Conservation (phyloP, 768 basidiomycete species). For the Lactarius quietus region DNA sequence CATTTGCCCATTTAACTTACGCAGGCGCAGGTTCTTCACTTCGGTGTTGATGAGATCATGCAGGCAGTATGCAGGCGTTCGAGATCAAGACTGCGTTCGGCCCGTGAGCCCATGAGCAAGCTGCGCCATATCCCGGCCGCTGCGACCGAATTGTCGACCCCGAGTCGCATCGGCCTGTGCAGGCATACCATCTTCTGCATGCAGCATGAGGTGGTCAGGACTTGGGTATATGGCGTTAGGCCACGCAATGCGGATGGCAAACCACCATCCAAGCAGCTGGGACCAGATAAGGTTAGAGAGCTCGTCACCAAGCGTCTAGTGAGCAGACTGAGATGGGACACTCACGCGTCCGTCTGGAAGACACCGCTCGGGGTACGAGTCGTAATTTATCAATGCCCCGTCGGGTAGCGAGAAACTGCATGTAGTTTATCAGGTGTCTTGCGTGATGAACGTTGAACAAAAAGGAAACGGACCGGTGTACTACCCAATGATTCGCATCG, state of each 20-base stretch:
- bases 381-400: conserved; percentile 78
- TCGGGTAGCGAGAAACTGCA: conserved; percentile 79
- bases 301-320: conserved; percentile 17
- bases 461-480: conserved; percentile 58
- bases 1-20: conserved; percentile 80
- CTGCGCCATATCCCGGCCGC: conserved; percentile 91
- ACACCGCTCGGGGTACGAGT: conserved; percentile 80
- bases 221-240: conserved; percentile 80
- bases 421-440: conserved; percentile 14
- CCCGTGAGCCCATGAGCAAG: conserved; percentile 85
- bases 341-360: conserved; percentile 83
- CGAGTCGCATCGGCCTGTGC: conserved; percentile 80
- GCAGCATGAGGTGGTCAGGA: conserved; percentile 83
- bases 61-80: too few relatives aligned
- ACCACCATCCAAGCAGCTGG: conserved; percentile 92
- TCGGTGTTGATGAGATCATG: conserved; percentile 87
- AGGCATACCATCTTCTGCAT: conserved; percentile 90
- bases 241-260: conserved; percentile 89
- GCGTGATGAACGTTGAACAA: not conserved
- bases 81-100: conserved; percentile 80
- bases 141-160: conserved; percentile 85
- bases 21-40: conserved; percentile 79
- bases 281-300: conserved; percentile 25
- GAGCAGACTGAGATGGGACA: conserved; percentile 29
- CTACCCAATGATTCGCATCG: conserved; percentile 88